A percentile compares a stretch with the other conserved stretches of the same genome.
These are phyloP conservation scores for Umbelopsis sp. DNA, from an alignment of 192 early-diverging fungal genomes.

Conservation along the genomic window DNA sequence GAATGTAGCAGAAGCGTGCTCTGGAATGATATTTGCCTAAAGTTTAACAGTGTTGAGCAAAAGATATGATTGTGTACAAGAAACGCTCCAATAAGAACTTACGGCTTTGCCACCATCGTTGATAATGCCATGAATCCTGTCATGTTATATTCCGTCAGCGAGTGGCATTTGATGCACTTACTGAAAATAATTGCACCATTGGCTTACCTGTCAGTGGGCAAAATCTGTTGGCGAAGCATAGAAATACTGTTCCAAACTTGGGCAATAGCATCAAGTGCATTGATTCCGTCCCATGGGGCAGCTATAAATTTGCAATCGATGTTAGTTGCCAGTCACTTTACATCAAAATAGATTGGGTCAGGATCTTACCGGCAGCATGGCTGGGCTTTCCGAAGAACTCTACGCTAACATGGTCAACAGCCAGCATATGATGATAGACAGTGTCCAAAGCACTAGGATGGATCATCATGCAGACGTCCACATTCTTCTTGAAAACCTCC, in stretches of 20 bases:
- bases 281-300: constrained; percentile 54
- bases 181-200: neutral
- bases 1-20: constrained; percentile 58
- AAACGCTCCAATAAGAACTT: constrained; percentile 13
- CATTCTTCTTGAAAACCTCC: constrained; percentile 67
- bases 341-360: constrained; percentile 46
- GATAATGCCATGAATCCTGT: constrained; percentile 74
- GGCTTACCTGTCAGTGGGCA: constrained; percentile 56
- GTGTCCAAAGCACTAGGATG: constrained; percentile 68
- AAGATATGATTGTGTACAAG: neutral
- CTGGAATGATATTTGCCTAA: constrained; percentile 66
- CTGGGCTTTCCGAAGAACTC: constrained; percentile 75
- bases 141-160: neutral
- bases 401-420: constrained; percentile 44
- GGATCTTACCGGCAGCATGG: constrained; percentile 68
- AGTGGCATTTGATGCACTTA: neutral
- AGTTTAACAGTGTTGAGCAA: neutral
- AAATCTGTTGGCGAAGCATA: constrained; percentile 75
- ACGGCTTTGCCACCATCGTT: constrained; percentile 69
- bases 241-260: constrained; percentile 66
- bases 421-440: constrained; percentile 48
- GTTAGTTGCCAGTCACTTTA: neutral
- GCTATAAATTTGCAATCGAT: neutral
- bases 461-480: constrained; percentile 79
- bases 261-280: constrained; percentile 78